A percentile compares a stretch with the other conserved stretches of the same genome.
Conservation (phyloP, 495 filamentous ascomycete species). For the Elaphomyces granulatus region DNA sequence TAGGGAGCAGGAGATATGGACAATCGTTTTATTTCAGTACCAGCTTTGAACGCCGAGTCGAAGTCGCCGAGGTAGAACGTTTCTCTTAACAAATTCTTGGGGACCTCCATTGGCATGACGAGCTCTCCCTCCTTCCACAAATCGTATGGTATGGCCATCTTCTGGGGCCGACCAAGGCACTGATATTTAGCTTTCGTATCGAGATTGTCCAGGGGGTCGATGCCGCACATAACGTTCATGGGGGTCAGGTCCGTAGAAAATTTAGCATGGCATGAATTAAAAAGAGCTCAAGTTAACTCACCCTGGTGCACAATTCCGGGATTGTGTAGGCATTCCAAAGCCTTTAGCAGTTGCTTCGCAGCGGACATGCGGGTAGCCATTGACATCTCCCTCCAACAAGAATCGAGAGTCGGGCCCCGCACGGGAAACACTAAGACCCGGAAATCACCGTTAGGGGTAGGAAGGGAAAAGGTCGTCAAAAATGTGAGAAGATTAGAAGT, state of each 20-base stretch:
- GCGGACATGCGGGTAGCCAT: conserved; percentile 18
- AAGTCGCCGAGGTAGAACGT: conserved; percentile 41
- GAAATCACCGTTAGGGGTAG: conserved; percentile 7
- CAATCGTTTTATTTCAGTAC: no score
- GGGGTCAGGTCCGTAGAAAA: conserved; percentile 11
- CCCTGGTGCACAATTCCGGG: conserved; percentile 16
- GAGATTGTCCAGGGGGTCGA: conserved; percentile 9
- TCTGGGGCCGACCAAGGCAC: conserved; percentile 14
- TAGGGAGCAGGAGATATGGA: no score
- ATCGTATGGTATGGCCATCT: conserved; percentile 8
- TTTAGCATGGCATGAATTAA: conserved; percentile 3
- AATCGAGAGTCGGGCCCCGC: conserved; percentile 17
- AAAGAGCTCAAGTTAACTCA: conserved; percentile 6
- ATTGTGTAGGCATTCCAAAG: conserved; percentile 16
- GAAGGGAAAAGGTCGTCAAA: conserved; percentile 10
- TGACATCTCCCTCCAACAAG: conserved; percentile 4
- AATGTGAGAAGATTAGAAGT: conserved; percentile 16
- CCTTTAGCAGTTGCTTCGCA: conserved; percentile 17
- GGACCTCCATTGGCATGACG: conserved; percentile 8
- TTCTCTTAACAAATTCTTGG: conserved; percentile 14
- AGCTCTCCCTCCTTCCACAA: conserved; percentile 13
- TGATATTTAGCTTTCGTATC: conserved; percentile 14
- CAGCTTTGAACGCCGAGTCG: no score
- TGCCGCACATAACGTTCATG: conserved; percentile 14
- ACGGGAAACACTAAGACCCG: conserved; percentile 18